These are phyloP conservation scores for Gossypium davidsonii DNA, from an alignment of 441 rosid genomes.

Conservation along the genomic window DNA sequence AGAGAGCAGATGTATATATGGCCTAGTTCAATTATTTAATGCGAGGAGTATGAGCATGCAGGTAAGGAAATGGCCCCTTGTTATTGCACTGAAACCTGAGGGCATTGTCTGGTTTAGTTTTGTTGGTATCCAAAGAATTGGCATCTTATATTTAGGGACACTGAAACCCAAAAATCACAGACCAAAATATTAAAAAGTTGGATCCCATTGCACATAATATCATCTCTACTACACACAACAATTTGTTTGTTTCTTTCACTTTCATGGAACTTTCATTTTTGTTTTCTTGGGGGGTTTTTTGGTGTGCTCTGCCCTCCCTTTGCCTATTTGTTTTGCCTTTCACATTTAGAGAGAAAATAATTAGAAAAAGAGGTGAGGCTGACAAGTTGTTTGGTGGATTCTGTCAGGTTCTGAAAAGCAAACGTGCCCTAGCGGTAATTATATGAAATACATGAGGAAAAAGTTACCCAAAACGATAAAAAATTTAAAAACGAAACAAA, in stretches of 20 bases:
- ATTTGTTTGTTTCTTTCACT: conserved; percentile 23
- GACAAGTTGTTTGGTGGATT: conserved; percentile 24
- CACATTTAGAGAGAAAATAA: background rate
- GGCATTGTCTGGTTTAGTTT: conserved; percentile 34
- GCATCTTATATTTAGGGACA: background rate
- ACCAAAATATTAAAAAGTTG: background rate
- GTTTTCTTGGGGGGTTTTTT: conserved; percentile 22
- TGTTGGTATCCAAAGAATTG: conserved; percentile 27
- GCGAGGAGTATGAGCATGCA: conserved; percentile 6
- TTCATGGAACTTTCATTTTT: conserved; percentile 44
- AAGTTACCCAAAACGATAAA: conserved; percentile 19
- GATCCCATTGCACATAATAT: background rate
- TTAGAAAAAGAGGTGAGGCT: background rate
- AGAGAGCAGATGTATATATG: background rate
- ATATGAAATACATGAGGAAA: background rate
- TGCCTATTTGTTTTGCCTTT: background rate
- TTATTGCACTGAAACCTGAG: conserved; percentile 33
- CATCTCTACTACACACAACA: background rate
- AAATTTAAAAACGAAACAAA: background rate
- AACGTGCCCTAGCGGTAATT: conserved; percentile 28
- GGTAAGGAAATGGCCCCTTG: conserved; percentile 21
- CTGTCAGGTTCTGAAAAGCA: conserved; percentile 44
- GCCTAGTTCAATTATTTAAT: conserved; percentile 20
- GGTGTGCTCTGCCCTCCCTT: background rate
- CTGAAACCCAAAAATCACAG: conserved; percentile 7